Evolutionary conservation across 192 early-diverging fungal species (phyloP), one percentile per base, ranked within the genome.

Genomic region (Paraglomus brasilianum): DNA sequence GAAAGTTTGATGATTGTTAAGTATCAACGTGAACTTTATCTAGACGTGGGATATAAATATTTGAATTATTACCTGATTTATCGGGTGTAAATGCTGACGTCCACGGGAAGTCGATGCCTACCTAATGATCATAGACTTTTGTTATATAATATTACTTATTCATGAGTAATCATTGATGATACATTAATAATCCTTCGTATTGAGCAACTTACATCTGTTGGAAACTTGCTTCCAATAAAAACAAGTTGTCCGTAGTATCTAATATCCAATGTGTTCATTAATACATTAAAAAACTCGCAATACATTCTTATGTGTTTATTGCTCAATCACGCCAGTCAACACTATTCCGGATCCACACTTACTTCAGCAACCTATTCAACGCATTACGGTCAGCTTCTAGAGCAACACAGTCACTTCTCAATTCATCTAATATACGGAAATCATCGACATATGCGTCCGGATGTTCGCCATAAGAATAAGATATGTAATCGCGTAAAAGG

Each of bases 221-320:
- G 89, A 65, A 96, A 96, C 77, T 95, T 97, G 55, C 88, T 84
- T 48, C 88, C 74, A 41, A 95, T 86, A 73, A 89, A 89, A 15
- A 86, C 85, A 22, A 97, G 81, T 75, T 97, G 95, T 1, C 85
- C 92, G 74, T 92, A 92, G 74, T 96, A 96, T 74, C 89, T 91
- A 65, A 47, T 48, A 19, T 52, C 13, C 13, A 64, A 49, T 50
- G 3, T 3, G 22, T 6, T 2, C 0, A 14, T 59, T 59, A 24
- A 24, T 5, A 39, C 24, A 57, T 10, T 8, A 41, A 19, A 10
- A 14, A 7, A 58, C 14, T 1, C n/a, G 13, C 8, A 40, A 11
- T 13, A 1, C 38, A 64, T 24, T 40, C 38, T 59, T 55, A 13
- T 55, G 8, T 24, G 21, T 4, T 53, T 30, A 63, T 21, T 9